phyloP scores from a whole-genome alignment of 1,139 yeast species.

The Zygosaccharomyces sapae region DNA sequence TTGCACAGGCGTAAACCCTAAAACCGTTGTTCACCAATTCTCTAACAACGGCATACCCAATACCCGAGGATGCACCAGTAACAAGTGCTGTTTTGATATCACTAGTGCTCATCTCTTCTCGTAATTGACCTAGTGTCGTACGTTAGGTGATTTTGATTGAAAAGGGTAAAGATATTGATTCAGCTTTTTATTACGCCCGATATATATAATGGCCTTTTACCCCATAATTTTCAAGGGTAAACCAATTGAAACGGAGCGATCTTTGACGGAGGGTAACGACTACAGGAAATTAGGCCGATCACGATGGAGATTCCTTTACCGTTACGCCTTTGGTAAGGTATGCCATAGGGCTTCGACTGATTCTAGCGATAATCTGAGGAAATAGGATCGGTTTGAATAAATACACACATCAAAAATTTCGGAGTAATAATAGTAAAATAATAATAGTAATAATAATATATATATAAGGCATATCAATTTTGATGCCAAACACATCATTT shows the following conservation, averaged over 20 bases:
- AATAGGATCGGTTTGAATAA: not conserved
- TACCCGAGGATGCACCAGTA: conserved; percentile 82
- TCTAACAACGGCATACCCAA: conserved; percentile 63
- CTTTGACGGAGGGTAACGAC: too few species aligned
- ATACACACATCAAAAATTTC: not conserved
- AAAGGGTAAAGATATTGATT: not conserved
- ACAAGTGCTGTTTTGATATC: conserved; percentile 46
- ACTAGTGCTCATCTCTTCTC: conserved; percentile 5
- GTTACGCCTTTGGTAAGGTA: not conserved
- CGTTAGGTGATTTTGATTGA: too few species aligned
- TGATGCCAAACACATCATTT: conserved; percentile 57
- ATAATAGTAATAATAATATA: too few species aligned
- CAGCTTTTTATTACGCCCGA: not conserved
- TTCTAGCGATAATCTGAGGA: not conserved
- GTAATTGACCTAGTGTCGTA: not conserved
- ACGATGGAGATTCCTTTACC: not conserved
- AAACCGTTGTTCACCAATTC: conserved; percentile 63
- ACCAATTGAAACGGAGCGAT: too few species aligned
- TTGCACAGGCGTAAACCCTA: conserved; percentile 68
- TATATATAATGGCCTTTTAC: not conserved
- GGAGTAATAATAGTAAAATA: too few species aligned
- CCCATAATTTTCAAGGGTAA: too few species aligned
- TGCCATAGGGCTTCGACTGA: not conserved
- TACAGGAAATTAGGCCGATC: too few species aligned
- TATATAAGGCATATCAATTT: not conserved